Evolutionary conservation across 371 early-diverging fungal species (phyloP), one percentile per base, ranked within the genome.

Genomic region (Gilbertella persicaria): DNA sequence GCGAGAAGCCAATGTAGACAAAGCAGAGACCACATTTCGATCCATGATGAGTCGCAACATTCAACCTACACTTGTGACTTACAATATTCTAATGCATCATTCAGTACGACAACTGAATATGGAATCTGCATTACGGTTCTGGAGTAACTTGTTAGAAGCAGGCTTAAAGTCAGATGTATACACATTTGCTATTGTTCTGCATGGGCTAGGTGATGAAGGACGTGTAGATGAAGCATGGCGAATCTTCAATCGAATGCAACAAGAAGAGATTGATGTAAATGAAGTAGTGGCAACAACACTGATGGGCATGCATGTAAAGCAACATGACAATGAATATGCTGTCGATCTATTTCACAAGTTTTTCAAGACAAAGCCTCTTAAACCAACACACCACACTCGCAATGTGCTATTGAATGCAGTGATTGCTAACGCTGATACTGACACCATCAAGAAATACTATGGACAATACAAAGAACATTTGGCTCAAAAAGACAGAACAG

Each of bases 271-370:
- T 3, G 50, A 60, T 23, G 43, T 69, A 2, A 73, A 75, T 26
- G 45, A 47, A 4, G 64, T 67, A 4, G 55, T 75, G 17, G 70
- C 63, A 25, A 78, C 73, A 2, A 66, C 75, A 0, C 45, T 78
- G 20, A 71, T 78, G 69, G 69, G 67, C 1, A 75, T 75, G 60
- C 75, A 78, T 44, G 66, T 69, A n/a, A 65, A 68, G n/a, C 64
- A 70, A 4, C 60, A 71, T 8, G 79, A 78, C 53, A 65, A 75
- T 38, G 56, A 58, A 30, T 59, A 70, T 25, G 68, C 71, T 10
- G 45, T 69, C 9, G 29, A 69, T 13, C 39, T 78, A 10, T 78
- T 68, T 30, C 57, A 51, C 16, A 28, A 64, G 16, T 78, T 78
- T 21, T 78, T 75, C 16, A 46, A 14, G 17, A 20, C 2, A 25